Base-by-base conservation (phyloP, 257 asterid species). In the Cordia subcordata region DNA sequence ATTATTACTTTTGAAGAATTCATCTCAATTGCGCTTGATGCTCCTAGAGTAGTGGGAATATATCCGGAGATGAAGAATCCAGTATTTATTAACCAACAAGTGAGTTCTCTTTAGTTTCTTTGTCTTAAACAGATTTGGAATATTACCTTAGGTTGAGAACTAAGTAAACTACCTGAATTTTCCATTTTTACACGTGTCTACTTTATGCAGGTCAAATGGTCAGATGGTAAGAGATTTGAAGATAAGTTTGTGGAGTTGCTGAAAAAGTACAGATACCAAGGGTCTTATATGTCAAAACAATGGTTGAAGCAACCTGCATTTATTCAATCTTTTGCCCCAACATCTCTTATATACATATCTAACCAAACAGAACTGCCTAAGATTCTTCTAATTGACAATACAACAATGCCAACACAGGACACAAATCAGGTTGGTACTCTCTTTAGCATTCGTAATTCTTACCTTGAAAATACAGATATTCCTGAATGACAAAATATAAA, bases 41-140 rank as follows among this genome's bases (percentile, higher is more conserved):
- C 99, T 49, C 85, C 85, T 15, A 71, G 97, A 79, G 82, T 85
- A 13, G 99, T 93, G 20, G 97, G 99, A 64, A 86, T 93, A 70
- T 93, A 93, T 82, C 99, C 99, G 16, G 97, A 93, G 85, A 89
- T 93, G 18, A 89, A 93, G 79, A 93, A 85, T 69, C 96, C 99
- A 46, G 83, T 83, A 44, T 82, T 86, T 47, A 82, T 93, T 71
- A 93, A 89, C 79, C 87, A 93, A 67, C 89, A 37, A 10, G 99
- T 86, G 72, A 79, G 95, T 74, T 55, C 53, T 55, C 59, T 69
- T 40, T 46, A 39, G 35, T 45, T 59, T 49, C 37, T 49, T 18
- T 18, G 40, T 39, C 13, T 23, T 11, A 21, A 58, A 22, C 9
- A 44, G 8, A 16, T 21, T 17, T 17, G 10, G 13, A 22, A 15